Percentiles rank a stretch among this genome's conserved stretches.
phyloP scores from a whole-genome alignment of 2,329 filamentous ascomycete genomes.

The Arthrobotrys musiformis region DNA sequence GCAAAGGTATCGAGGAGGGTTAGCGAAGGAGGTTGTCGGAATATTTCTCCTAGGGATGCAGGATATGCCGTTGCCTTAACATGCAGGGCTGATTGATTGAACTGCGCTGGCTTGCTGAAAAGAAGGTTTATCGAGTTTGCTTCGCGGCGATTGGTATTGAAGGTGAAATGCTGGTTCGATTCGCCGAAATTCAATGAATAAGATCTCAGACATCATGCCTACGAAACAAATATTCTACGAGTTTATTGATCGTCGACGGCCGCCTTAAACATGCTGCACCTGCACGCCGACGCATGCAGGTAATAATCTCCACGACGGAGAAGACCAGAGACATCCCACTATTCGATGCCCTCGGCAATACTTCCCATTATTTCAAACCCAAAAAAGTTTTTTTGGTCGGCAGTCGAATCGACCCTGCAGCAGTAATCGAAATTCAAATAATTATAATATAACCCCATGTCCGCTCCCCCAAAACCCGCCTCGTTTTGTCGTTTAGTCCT shows the following conservation, averaged over 20 bases:
- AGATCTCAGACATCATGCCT: background rate
- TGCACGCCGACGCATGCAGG: constrained; percentile 7
- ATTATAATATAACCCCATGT: constrained; percentile 21
- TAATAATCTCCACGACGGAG: background rate
- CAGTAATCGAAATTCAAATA: constrained; percentile 20
- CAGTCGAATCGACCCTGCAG: constrained; percentile 13
- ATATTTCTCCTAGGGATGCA: constrained; percentile 10
- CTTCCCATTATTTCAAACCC: no score
- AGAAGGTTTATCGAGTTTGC: no score
- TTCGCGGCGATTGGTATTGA: background rate
- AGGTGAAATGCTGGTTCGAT: background rate
- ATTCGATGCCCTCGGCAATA: constrained; percentile 9
- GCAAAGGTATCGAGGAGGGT: background rate
- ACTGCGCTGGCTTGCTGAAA: background rate
- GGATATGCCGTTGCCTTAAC: constrained; percentile 3
- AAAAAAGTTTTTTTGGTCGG: no score
- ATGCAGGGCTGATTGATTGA: constrained; percentile 10
- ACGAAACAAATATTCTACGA: background rate
- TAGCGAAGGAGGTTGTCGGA: background rate
- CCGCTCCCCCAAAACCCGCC: no score
- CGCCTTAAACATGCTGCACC: background rate
- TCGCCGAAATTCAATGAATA: background rate
- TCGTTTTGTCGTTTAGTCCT: background rate
- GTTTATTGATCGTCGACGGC: constrained; percentile 12
- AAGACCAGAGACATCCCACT: background rate